phyloP scores from a whole-genome alignment of 2,329 filamentous ascomycete genomes.

The Metarhizium anisopliae region DNA sequence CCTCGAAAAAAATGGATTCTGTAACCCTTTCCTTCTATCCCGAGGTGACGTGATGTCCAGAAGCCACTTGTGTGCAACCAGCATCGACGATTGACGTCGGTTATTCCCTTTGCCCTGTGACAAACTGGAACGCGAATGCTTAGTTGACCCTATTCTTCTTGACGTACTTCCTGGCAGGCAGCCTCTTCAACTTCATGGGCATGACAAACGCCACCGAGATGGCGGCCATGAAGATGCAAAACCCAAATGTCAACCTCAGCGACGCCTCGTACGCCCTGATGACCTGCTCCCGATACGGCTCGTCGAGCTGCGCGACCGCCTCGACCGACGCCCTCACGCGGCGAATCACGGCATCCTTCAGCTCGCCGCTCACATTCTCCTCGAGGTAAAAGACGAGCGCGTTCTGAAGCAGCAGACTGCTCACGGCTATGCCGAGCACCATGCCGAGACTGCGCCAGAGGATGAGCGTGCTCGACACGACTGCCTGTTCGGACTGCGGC shows the following conservation, averaged over 20 bases:
- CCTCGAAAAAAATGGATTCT: too few relatives aligned
- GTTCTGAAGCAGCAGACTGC: constrained; percentile 67
- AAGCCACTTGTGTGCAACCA: too few relatives aligned
- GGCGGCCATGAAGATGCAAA: constrained; percentile 35
- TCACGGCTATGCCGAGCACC: constrained; percentile 65
- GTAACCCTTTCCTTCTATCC: too few relatives aligned
- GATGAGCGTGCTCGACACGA: constrained; percentile 60
- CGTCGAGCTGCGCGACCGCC: constrained; percentile 36
- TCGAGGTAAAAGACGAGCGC: constrained; percentile 52
- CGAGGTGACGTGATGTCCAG: too few relatives aligned
- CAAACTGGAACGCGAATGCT: not conserved
- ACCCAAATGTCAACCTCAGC: constrained; percentile 37
- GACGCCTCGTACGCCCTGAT: constrained; percentile 45
- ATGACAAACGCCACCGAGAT: constrained; percentile 38
- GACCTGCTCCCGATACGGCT: constrained; percentile 43
- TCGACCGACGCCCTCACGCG: constrained; percentile 46
- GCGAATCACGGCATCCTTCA: constrained; percentile 47
- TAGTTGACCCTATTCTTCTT: not conserved
- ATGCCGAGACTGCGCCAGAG: constrained; percentile 64
- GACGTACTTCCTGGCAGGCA: constrained; percentile 31
- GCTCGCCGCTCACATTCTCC: constrained; percentile 45
- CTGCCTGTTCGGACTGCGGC: constrained; percentile 53
- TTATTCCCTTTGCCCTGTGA: too few relatives aligned
- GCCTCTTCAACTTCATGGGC: constrained; percentile 44
- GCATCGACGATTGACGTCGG: too few relatives aligned